Percentiles rank a stretch among this genome's conserved stretches.
Evolutionary conservation across 1,284 basidiomycete species (phyloP).

Genomic region (Trichosporon asahii): DNA sequence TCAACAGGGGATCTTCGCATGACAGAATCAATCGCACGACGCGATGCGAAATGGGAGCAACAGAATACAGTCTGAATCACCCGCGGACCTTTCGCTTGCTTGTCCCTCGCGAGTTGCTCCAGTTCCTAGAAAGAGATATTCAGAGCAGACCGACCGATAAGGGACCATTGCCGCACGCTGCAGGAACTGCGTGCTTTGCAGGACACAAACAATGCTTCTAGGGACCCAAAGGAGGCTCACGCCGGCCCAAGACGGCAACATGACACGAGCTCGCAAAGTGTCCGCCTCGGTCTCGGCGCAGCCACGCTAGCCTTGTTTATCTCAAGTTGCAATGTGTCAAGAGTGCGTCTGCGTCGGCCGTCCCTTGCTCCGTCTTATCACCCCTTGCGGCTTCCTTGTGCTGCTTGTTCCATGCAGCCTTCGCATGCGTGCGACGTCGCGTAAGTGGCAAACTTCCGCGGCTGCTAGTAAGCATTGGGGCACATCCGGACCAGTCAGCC

Average conservation of each 20-base stretch:
- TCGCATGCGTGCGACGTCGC: not conserved
- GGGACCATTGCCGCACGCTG: not conserved
- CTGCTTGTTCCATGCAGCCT: not conserved
- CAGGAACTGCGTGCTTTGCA: not conserved
- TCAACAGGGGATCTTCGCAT: not conserved
- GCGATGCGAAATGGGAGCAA: not conserved
- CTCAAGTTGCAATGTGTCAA: not conserved
- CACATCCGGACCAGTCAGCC: not conserved
- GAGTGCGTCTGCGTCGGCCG: not conserved
- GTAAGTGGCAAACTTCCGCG: not conserved
- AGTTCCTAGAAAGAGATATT: not conserved
- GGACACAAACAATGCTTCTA: not conserved
- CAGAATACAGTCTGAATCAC: not conserved
- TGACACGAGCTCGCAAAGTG: not conserved
- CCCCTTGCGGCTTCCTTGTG: not conserved
- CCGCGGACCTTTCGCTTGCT: not conserved
- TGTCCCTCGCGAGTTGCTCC: not conserved
- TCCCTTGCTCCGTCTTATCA: not conserved
- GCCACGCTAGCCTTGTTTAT: not conserved
- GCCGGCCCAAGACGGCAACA: not conserved
- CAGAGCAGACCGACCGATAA: not conserved
- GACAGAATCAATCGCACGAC: not conserved
- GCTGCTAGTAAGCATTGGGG: not conserved
- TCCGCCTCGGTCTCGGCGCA: not conserved
- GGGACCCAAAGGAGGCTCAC: not conserved